Evolutionary conservation across 1,139 yeast species (phyloP).

Genomic region (Pichia sp.): DNA sequence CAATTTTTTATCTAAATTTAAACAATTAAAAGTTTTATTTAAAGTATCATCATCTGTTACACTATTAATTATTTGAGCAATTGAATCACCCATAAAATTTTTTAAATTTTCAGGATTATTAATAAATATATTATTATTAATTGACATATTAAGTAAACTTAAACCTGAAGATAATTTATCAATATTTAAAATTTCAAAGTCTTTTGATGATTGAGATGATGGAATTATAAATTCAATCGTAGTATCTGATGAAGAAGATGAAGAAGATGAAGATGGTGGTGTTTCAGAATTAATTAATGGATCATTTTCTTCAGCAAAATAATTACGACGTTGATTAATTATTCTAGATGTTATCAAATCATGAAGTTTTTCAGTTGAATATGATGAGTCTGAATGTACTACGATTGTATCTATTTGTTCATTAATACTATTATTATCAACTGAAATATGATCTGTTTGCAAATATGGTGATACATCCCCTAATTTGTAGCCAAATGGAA

Average conservation of each 20-base stretch:
- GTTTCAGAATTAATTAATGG: neutral
- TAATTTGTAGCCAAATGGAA: constrained; percentile 15
- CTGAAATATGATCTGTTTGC: neutral
- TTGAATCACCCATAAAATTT: constrained; percentile 14
- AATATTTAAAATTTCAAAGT: neutral
- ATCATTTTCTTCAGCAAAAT: neutral
- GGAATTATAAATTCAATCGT: neutral
- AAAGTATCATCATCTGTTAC: constrained; percentile 11
- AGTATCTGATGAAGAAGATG: neutral
- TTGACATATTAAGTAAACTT: constrained; percentile 15
- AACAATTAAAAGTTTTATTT: constrained; percentile 6
- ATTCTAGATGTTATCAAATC: constrained; percentile 5
- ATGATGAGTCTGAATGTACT: neutral
- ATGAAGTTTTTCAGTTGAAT: neutral
- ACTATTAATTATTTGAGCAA: constrained; percentile 14
- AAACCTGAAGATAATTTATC: constrained; percentile 10
- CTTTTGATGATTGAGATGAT: neutral
- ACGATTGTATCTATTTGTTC: neutral
- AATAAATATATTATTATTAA: constrained; percentile 15
- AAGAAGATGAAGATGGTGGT: neutral
- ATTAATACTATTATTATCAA: neutral
- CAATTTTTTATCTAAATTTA: constrained; percentile 12
- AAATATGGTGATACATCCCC: constrained; percentile 14
- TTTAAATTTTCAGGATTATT: constrained; percentile 10
- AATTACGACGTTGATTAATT: neutral